Evolutionary conservation across 768 basidiomycete genomes (phyloP).

Genomic region (Leccinum arenicola): DNA sequence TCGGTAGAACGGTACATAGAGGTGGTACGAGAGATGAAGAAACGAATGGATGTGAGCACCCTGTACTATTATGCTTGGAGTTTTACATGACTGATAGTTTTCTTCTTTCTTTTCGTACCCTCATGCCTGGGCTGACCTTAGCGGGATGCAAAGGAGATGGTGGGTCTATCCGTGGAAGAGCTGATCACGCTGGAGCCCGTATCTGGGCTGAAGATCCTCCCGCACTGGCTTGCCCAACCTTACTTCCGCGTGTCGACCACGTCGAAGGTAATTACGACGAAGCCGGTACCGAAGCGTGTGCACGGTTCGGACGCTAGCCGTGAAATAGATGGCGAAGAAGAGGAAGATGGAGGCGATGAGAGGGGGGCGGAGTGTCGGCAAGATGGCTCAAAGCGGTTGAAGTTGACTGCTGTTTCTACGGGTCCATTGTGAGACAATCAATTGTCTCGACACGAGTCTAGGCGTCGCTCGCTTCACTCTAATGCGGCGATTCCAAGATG

Average conservation of each 20-base stretch:
- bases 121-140: constrained; percentile 10
- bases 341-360: neutral
- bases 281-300: constrained; percentile 9
- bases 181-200: constrained; percentile 40
- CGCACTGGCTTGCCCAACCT: constrained; percentile 73
- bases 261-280: neutral
- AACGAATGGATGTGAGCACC: constrained; percentile 50
- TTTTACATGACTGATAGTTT: neutral
- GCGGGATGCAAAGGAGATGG: constrained; percentile 46
- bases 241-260: constrained; percentile 40
- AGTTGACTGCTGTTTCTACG: neutral
- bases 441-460: neutral
- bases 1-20: constrained; percentile 40
- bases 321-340: neutral
- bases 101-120: neutral
- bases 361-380: neutral
- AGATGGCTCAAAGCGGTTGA: constrained; percentile 13
- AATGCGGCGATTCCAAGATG: neutral
- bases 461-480: neutral
- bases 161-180: constrained; percentile 31
- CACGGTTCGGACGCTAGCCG: neutral
- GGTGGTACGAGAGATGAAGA: constrained; percentile 58
- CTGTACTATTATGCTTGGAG: neutral
- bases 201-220: constrained; percentile 53
- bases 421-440: neutral